Conservation (phyloP, 495 filamentous ascomycete species). For the Neurospora sp. region DNA sequence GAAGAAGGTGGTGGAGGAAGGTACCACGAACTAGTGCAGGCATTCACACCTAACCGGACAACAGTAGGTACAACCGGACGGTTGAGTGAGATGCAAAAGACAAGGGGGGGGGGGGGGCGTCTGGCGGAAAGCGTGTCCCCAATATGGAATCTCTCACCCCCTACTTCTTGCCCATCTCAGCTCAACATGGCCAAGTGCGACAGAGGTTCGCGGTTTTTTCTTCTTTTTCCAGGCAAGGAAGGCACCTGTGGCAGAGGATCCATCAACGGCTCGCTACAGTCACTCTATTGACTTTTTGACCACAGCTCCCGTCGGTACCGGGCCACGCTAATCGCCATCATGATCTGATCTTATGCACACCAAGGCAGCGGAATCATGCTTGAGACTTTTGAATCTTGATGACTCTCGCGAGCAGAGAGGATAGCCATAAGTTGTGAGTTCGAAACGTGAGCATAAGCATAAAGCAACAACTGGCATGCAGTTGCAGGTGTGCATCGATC, state of each 20-base stretch:
- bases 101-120: not conserved
- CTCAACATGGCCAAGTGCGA: not conserved
- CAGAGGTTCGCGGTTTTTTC: not conserved
- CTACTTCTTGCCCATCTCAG: not conserved
- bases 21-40: not conserved
- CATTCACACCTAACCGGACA: not conserved
- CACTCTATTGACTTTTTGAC: not conserved
- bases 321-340: not conserved
- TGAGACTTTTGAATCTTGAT: not conserved
- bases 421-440: not conserved
- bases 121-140: not conserved
- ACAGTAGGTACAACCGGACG: not conserved
- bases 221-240: not conserved
- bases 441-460: not conserved
- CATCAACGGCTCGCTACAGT: not conserved
- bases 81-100: not conserved
- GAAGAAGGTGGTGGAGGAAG: not conserved
- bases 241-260: not conserved
- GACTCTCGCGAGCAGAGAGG: not conserved
- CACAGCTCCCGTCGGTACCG: not conserved
- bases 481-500: not conserved
- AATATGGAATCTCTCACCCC: not conserved
- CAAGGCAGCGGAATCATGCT: not conserved
- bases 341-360: not conserved
- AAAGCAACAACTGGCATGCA: not conserved